phyloP scores from a whole-genome alignment of 805 yeast species.

The Candida wancherniae region DNA sequence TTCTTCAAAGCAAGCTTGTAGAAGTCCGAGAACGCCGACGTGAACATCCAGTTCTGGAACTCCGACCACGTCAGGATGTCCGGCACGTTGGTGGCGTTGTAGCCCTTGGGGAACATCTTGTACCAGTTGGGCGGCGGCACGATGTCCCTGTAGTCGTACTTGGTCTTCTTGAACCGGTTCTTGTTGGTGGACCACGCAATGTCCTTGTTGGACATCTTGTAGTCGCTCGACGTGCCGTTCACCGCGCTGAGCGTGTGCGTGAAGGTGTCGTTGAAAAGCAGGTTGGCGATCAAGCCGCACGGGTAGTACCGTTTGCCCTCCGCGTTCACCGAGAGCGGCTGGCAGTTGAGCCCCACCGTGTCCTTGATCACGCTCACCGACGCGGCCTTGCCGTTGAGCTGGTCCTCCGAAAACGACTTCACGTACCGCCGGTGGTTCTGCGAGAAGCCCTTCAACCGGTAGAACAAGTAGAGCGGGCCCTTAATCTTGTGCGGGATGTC shows the following conservation, averaged over 20 bases:
- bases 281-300: slow-evolving; percentile 80
- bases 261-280: slow-evolving; percentile 72
- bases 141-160: slow-evolving; percentile 32
- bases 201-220: slow-evolving; percentile 33
- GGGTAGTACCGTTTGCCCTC: slow-evolving; percentile 61
- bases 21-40: slow-evolving; percentile 39
- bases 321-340: slow-evolving; percentile 33
- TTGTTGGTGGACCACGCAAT: slow-evolving; percentile 39
- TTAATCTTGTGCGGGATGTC: slow-evolving; percentile 28
- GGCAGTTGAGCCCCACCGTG: slow-evolving; percentile 42
- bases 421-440: slow-evolving; percentile 43
- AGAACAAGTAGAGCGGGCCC: slow-evolving; percentile 40
- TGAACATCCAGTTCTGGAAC: slow-evolving; percentile 45
- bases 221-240: slow-evolving; percentile 32
- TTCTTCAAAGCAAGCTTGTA: slow-evolving; percentile 55
- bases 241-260: slow-evolving; percentile 29
- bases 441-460: slow-evolving; percentile 37
- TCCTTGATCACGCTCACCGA: slow-evolving; percentile 29
- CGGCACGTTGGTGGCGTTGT: slow-evolving; percentile 40
- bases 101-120: slow-evolving; percentile 40
- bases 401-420: slow-evolving; percentile 42
- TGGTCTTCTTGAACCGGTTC: slow-evolving; percentile 39
- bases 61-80: slow-evolving; percentile 40
- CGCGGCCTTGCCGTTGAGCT: slow-evolving; percentile 38
- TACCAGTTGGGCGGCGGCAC: slow-evolving; percentile 46